Conservation (phyloP, 179 eudicot species). For the Beta lomatogona region DNA sequence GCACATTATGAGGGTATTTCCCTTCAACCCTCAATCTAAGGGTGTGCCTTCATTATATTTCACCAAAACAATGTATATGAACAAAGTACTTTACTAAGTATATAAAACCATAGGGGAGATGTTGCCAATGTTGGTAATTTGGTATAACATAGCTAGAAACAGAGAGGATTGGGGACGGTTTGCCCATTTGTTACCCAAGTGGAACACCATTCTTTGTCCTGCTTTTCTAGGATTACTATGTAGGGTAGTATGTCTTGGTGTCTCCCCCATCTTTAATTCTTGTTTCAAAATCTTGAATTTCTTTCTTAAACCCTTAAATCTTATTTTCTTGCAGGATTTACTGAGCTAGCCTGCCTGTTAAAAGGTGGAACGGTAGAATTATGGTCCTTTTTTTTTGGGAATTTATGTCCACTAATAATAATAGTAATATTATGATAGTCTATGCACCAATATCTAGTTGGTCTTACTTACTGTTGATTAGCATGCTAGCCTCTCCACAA, state of each 20-base stretch:
- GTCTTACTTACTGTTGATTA: slow-evolving; percentile 25
- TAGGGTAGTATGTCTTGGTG: slow-evolving; percentile 16
- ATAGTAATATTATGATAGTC: background rate
- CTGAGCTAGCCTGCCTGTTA: slow-evolving; percentile 23
- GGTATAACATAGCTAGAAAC: slow-evolving; percentile 5
- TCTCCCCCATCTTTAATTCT: slow-evolving; percentile 9
- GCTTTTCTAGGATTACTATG: background rate
- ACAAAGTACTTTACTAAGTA: background rate
- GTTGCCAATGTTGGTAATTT: background rate
- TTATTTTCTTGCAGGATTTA: slow-evolving; percentile 31
- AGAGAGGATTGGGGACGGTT: slow-evolving; percentile 25
- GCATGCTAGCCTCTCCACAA: slow-evolving; percentile 24
- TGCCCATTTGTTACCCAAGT: slow-evolving; percentile 47
- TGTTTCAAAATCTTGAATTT: slow-evolving; percentile 3
- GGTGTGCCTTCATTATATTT: no score
- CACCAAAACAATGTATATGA: no score
- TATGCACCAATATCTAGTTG: slow-evolving; percentile 16
- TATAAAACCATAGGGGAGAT: background rate
- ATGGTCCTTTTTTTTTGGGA: slow-evolving; percentile 7
- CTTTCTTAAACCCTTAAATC: background rate
- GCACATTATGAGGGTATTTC: no score
- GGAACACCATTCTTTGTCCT: slow-evolving; percentile 37
- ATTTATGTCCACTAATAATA: background rate
- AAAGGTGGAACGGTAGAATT: slow-evolving; percentile 14
- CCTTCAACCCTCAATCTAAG: no score